Conservation (phyloP, 257 asterid genomes). For the Scutellaria minor region DNA sequence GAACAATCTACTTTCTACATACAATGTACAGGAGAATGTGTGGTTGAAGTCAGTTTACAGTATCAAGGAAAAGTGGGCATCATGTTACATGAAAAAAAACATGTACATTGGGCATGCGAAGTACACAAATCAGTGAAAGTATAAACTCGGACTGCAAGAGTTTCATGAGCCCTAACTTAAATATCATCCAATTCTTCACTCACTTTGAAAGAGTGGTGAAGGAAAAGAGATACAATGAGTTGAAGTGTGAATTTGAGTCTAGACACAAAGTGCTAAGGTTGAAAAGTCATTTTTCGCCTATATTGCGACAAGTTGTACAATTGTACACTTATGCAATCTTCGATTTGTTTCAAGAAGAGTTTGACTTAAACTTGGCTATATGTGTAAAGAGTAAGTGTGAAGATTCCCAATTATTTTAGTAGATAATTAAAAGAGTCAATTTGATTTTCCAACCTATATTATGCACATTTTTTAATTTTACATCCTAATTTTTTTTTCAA, state of each 20-base stretch:
- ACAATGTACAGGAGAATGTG: background rate
- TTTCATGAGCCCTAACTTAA: slow-evolving; percentile 5
- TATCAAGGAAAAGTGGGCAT: background rate
- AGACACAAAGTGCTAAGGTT: slow-evolving; percentile 2
- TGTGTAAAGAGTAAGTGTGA: background rate
- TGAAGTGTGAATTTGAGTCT: slow-evolving; percentile 1
- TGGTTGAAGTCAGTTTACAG: background rate
- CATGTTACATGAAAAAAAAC: background rate
- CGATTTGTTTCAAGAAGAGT: slow-evolving; percentile 1
- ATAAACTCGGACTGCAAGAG: background rate
- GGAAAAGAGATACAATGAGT: background rate
- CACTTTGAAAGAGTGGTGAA: background rate
- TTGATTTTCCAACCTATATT: no score
- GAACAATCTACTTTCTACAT: background rate
- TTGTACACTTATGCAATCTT: background rate
- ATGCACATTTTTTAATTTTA: no score
- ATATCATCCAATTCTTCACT: background rate
- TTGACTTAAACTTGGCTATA: background rate
- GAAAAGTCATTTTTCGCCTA: background rate
- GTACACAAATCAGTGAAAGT: background rate
- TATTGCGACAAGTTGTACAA: background rate
- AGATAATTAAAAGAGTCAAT: background rate
- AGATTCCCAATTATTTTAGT: background rate
- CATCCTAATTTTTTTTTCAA: no score
- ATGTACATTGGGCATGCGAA: background rate